A percentile compares a stretch with the other conserved stretches of the same genome.
Conservation (phyloP, 306 rosid species). For the Senna siamea region DNA sequence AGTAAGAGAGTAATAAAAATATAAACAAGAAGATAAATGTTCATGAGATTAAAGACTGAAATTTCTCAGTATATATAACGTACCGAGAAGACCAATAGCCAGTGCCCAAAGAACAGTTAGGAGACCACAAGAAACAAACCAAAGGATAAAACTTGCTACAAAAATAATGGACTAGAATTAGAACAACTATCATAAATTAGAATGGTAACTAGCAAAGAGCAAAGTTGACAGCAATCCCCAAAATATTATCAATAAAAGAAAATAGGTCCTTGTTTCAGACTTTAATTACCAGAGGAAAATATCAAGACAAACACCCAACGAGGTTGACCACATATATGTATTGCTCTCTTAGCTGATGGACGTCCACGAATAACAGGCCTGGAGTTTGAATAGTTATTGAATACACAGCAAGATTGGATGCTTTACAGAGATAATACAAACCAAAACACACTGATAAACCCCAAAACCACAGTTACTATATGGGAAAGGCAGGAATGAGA, state of each 20-base stretch:
- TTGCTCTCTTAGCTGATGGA: conserved; percentile 77
- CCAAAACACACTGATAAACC: conserved; percentile 50
- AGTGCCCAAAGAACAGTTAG: conserved; percentile 81
- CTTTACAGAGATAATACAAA: conserved; percentile 21
- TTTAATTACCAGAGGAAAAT: conserved; percentile 71
- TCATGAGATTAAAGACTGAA: conserved; percentile 1
- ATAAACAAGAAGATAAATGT: background rate
- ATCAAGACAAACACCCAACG: conserved; percentile 89
- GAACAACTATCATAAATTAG: background rate
- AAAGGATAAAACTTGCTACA: conserved; percentile 77
- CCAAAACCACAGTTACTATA: too few relatives aligned
- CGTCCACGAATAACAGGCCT: conserved; percentile 43
- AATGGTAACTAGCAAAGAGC: background rate
- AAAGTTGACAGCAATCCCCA: conserved; percentile 18
- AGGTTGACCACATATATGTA: conserved; percentile 89
- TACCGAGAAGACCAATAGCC: conserved; percentile 91
- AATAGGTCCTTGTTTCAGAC: conserved; percentile 1
- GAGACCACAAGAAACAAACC: conserved; percentile 90
- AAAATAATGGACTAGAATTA: conserved; percentile 10
- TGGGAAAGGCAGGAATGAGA: too few relatives aligned
- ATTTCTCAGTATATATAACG: conserved; percentile 24
- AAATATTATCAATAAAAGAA: conserved; percentile 26
- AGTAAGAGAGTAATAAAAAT: conserved; percentile 3
- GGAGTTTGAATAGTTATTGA: conserved; percentile 34
- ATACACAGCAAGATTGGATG: background rate